phyloP scores from a whole-genome alignment of 2,329 filamentous ascomycete genomes.

The Teratosphaeria viscida region DNA sequence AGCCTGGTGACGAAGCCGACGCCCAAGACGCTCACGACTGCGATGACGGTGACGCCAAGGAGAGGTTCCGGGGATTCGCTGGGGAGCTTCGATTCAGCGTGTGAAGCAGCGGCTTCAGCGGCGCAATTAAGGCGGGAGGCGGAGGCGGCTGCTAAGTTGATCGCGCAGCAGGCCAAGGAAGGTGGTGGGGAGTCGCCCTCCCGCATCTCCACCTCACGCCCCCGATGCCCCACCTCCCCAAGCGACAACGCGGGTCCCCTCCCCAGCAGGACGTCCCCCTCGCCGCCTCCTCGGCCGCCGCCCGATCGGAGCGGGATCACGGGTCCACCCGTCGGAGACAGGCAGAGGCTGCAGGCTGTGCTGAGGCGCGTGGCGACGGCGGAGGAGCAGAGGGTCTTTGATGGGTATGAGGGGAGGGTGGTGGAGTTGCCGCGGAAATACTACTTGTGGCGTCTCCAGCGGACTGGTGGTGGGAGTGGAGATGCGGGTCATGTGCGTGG shows the following conservation, averaged over 20 bases:
- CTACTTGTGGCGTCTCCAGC: neutral
- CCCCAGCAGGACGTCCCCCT: neutral
- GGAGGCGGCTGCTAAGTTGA: neutral
- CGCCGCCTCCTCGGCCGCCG: neutral
- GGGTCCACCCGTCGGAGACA: neutral
- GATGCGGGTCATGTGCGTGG: too few relatives aligned
- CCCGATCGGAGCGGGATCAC: neutral
- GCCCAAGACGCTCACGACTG: neutral
- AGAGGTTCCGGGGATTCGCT: neutral
- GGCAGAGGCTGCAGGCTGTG: neutral
- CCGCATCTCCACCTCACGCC: neutral
- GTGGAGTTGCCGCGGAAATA: neutral
- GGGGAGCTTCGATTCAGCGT: neutral
- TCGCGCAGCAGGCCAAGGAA: neutral
- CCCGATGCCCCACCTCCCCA: neutral
- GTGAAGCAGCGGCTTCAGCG: neutral
- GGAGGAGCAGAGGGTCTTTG: neutral
- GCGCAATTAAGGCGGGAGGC: neutral
- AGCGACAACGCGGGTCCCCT: neutral
- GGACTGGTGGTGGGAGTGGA: too few relatives aligned
- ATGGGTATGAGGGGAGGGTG: neutral
- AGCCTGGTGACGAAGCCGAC: neutral
- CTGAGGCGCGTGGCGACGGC: neutral
- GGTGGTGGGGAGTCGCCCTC: neutral
- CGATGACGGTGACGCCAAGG: neutral